phyloP scores from a whole-genome alignment of 2,329 filamentous ascomycete species.

The Penicillium fuscoglaucum region DNA sequence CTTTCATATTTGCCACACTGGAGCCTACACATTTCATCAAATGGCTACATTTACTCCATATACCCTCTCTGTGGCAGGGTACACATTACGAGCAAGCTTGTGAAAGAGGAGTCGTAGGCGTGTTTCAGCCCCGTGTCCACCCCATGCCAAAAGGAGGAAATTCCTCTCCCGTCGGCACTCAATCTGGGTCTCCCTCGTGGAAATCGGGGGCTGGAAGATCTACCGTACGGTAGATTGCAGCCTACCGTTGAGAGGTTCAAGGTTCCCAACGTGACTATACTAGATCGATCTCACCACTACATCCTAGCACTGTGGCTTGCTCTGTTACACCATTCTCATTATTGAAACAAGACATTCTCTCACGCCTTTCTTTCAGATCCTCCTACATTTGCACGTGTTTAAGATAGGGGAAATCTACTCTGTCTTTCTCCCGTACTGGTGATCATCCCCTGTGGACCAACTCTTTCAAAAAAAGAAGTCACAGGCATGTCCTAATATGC shows the following conservation, averaged over 20 bases:
- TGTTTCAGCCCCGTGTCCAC: slow-evolving; percentile 23
- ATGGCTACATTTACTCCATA: slow-evolving; percentile 3
- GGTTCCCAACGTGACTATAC: neutral
- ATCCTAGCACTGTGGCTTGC: neutral
- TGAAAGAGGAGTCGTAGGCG: slow-evolving; percentile 4
- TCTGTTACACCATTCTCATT: neutral
- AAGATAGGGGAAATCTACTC: neutral
- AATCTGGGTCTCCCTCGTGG: slow-evolving; percentile 15
- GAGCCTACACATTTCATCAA: slow-evolving; percentile 10
- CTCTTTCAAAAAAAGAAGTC: neutral
- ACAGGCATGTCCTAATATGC: neutral
- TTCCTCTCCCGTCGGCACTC: neutral
- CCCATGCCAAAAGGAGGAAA: slow-evolving; percentile 1
- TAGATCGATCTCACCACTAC: neutral
- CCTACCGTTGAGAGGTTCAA: slow-evolving; percentile 24
- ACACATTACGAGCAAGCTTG: neutral
- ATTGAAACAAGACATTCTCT: neutral
- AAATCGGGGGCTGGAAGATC: slow-evolving; percentile 25
- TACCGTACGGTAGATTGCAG: slow-evolving; percentile 20
- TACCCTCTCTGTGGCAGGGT: neutral
- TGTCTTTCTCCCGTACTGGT: neutral
- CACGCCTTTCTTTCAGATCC: neutral
- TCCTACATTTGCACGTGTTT: neutral
- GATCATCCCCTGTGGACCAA: neutral
- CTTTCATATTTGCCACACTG: slow-evolving; percentile 20